A percentile compares a stretch with the other conserved stretches of the same genome.
phyloP scores from a whole-genome alignment of 2,329 filamentous ascomycete species.

The Magnaporthales sp. region DNA sequence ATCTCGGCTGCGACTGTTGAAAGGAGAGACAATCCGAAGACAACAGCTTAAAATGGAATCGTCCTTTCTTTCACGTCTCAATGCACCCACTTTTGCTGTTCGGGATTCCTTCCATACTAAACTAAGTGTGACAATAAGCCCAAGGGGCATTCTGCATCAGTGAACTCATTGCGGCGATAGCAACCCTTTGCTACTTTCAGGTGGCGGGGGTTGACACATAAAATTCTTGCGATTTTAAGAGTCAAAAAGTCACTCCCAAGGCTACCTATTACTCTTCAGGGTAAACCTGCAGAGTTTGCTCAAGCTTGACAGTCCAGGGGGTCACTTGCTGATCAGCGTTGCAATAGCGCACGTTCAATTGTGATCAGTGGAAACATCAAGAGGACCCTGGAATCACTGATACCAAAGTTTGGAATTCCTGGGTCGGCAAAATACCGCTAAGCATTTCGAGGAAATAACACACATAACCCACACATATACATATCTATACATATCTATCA shows the following conservation, averaged over 20 bases:
- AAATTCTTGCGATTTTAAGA: neutral
- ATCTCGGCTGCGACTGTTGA: neutral
- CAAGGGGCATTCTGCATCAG: neutral
- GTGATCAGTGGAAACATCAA: neutral
- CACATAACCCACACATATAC: neutral
- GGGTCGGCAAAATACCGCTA: neutral
- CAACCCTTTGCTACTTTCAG: neutral
- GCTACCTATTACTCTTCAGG: neutral
- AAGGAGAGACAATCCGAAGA: neutral
- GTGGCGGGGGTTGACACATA: neutral
- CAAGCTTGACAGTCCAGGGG: neutral
- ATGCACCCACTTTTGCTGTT: neutral
- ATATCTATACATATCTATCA: neutral
- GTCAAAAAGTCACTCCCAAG: neutral
- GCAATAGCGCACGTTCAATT: neutral
- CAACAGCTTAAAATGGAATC: neutral
- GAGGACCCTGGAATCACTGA: neutral
- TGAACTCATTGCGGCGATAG: neutral
- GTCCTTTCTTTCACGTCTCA: neutral
- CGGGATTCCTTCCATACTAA: neutral
- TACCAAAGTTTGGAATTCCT: neutral
- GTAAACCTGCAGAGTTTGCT: neutral
- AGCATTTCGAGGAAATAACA: neutral
- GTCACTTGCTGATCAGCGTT: neutral
- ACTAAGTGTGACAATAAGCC: no score